Conservation (phyloP, 306 rosid species). For the Castanea crenata region DNA sequence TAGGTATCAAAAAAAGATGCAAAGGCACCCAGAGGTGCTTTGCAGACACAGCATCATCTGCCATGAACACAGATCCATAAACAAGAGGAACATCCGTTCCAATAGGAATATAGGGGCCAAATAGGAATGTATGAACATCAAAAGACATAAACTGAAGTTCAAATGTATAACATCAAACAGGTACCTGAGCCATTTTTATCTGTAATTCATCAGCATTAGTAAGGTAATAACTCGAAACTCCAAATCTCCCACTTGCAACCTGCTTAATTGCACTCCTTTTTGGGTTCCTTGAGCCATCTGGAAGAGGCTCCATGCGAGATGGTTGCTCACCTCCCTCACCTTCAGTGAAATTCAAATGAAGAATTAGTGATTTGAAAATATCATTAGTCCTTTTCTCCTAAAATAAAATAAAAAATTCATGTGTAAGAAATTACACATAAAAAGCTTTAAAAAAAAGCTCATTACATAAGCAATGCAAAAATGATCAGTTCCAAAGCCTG, state of each 20-base stretch:
- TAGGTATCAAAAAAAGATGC: slow-evolving; percentile 44
- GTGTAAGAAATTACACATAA: background rate
- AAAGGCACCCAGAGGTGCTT: slow-evolving; percentile 65
- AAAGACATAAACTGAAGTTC: slow-evolving; percentile 3
- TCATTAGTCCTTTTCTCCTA: background rate
- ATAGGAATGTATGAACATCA: slow-evolving; percentile 15
- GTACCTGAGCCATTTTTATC: slow-evolving; percentile 99
- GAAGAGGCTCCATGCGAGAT: slow-evolving; percentile 94
- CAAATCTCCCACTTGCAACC: slow-evolving; percentile 99
- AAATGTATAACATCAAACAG: background rate
- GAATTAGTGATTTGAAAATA: slow-evolving; percentile 16
- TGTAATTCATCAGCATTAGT: slow-evolving; percentile 96
- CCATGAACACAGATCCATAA: slow-evolving; percentile 50
- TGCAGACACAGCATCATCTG: slow-evolving; percentile 58
- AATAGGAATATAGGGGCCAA: slow-evolving; percentile 31
- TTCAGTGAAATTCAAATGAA: slow-evolving; percentile 20
- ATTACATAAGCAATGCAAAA: background rate
- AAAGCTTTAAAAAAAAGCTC: background rate
- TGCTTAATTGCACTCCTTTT: slow-evolving; percentile 96
- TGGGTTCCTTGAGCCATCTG: slow-evolving; percentile 90
- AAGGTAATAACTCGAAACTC: slow-evolving; percentile 95
- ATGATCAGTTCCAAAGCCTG: background rate
- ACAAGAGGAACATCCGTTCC: slow-evolving; percentile 43
- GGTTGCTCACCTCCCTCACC: slow-evolving; percentile 99
- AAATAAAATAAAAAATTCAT: background rate